Evolutionary conservation across 2,329 filamentous ascomycete species (phyloP).

Genomic region (Didymella arachidicola): DNA sequence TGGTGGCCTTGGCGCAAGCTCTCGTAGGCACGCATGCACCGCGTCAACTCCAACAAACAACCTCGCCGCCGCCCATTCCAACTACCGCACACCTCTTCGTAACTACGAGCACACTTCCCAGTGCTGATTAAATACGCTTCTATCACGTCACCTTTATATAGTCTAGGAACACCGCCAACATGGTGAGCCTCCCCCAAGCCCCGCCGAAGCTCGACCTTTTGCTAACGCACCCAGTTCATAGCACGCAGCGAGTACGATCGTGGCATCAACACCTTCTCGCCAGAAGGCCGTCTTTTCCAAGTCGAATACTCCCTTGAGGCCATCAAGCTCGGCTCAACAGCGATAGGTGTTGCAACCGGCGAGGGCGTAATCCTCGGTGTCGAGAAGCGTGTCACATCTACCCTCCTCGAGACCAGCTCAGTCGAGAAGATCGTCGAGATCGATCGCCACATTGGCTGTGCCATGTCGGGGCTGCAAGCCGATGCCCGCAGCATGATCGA

Average conservation of each 20-base stretch:
- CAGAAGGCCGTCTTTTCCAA: constrained; percentile 99
- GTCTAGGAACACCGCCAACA: constrained; percentile 33
- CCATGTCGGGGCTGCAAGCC: constrained; percentile 97
- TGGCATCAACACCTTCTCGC: constrained; percentile 99
- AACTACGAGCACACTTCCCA: neutral
- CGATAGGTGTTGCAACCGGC: constrained; percentile 95
- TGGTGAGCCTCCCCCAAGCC: constrained; percentile 41
- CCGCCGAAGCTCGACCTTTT: constrained; percentile 39
- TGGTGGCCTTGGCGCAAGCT: constrained; percentile 17
- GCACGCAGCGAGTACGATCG: constrained; percentile 99
- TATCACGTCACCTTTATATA: neutral
- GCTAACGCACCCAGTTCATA: constrained; percentile 74
- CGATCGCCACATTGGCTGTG: constrained; percentile 97
- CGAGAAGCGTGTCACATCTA: constrained; percentile 98
- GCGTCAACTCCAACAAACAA: constrained; percentile 18
- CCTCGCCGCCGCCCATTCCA: constrained; percentile 16
- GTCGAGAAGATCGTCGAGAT: constrained; percentile 99
- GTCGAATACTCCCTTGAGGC: constrained; percentile 99
- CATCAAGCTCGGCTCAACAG: constrained; percentile 98
- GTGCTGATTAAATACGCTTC: neutral
- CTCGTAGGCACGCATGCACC: constrained; percentile 17
- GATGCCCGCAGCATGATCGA: constrained; percentile 98
- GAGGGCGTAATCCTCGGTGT: constrained; percentile 96
- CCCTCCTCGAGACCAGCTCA: constrained; percentile 94
- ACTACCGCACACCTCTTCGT: constrained; percentile 3